Evolutionary conservation across 2,329 filamentous ascomycete genomes (phyloP).

Genomic region (Alternaria sp.): DNA sequence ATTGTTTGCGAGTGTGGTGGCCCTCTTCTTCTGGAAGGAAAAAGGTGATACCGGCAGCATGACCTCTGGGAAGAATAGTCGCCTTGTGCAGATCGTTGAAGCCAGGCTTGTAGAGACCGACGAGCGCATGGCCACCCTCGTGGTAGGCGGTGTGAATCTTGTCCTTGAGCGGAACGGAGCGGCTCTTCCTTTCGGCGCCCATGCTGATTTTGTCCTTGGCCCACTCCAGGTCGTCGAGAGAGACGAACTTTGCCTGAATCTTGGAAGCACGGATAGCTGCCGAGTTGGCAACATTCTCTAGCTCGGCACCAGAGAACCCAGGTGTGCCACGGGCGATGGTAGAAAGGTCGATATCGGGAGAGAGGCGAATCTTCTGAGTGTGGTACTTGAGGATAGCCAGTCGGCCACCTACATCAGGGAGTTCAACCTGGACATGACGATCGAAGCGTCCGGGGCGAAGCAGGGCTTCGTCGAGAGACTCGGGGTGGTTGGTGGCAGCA

Average conservation of each 20-base stretch:
- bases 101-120: conserved; percentile 80
- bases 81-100: conserved; percentile 91
- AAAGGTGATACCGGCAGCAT: conserved; percentile 84
- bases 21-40: conserved; percentile 92
- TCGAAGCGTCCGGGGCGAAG: conserved; percentile 96
- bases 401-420: conserved; percentile 92
- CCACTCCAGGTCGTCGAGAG: conserved; percentile 88
- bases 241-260: conserved; percentile 76
- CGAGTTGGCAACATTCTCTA: conserved; percentile 97
- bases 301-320: conserved; percentile 91
- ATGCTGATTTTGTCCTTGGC: conserved; percentile 98
- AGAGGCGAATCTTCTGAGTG: conserved; percentile 85
- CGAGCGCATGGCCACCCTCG: conserved; percentile 93
- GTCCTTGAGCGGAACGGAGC: conserved; percentile 90
- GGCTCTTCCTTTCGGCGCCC: conserved; percentile 89
- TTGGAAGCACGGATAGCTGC: conserved; percentile 95
- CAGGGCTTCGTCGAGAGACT: conserved; percentile 91
- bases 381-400: conserved; percentile 94
- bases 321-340: conserved; percentile 86
- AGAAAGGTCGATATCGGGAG: conserved; percentile 80
- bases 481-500: conserved; percentile 93
- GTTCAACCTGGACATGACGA: conserved; percentile 83
- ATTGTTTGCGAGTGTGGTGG: conserved; percentile 78
- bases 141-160: conserved; percentile 96
- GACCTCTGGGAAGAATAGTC: conserved; percentile 91